Evolutionary conservation across 1,284 basidiomycete species (phyloP).

Genomic region (Grifola frondosa): DNA sequence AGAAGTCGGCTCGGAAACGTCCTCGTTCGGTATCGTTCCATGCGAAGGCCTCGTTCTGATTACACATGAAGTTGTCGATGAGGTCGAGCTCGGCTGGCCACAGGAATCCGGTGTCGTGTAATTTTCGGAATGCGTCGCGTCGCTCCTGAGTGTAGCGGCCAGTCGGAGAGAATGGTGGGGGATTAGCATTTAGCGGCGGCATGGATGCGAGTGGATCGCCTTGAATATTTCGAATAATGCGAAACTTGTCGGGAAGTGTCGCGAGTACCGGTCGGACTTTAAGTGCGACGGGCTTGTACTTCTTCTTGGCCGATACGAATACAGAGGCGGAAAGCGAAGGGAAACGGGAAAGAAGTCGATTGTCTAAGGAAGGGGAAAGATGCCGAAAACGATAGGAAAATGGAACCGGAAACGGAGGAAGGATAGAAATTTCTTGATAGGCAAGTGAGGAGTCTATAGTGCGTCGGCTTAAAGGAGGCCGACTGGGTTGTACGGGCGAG

Average conservation of each 20-base stretch:
- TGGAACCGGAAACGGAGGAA: too few species aligned
- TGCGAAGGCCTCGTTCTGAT: conserved; percentile 25
- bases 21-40: conserved; percentile 8
- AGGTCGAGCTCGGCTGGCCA: conserved; percentile 29
- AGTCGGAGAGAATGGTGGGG: conserved; percentile 23
- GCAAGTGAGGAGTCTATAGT: too few species aligned
- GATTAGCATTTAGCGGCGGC: conserved; percentile 17
- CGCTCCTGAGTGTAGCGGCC: conserved; percentile 33
- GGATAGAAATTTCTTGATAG: too few species aligned
- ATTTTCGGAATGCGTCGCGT: conserved; percentile 23
- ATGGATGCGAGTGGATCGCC: conserved; percentile 34
- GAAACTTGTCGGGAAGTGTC: conserved; percentile 26
- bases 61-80: conserved; percentile 29
- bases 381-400: too few species aligned
- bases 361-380: not conserved
- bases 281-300: conserved; percentile 38
- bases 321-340: not conserved
- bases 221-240: conserved; percentile 30
- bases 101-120: conserved; percentile 31
- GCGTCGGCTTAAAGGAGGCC: too few species aligned
- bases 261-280: conserved; percentile 28
- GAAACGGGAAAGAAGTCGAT: not conserved
- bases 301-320: conserved; percentile 18
- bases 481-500: too few species aligned
- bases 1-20: conserved; percentile 9